Evolutionary conservation across 1,284 basidiomycete species (phyloP).

Genomic region (Neolentinus lepideus): DNA sequence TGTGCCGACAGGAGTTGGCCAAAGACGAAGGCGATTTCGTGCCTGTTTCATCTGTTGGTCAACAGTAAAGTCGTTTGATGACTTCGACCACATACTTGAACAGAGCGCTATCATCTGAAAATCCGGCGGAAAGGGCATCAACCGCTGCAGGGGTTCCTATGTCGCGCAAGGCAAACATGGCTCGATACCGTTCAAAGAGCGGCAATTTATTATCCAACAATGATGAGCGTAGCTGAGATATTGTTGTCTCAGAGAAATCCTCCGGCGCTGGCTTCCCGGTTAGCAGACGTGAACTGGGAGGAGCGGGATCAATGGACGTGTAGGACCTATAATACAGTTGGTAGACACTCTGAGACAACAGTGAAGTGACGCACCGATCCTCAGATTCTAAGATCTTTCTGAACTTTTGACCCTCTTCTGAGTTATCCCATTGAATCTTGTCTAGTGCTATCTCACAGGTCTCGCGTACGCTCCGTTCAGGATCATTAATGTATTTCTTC

Average conservation of each 20-base stretch:
- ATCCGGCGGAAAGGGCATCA: slow-evolving; percentile 86
- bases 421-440: slow-evolving; percentile 92
- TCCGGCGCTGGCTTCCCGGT: slow-evolving; percentile 42
- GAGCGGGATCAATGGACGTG: slow-evolving; percentile 95
- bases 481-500: slow-evolving; percentile 66
- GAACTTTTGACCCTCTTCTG: slow-evolving; percentile 56
- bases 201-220: slow-evolving; percentile 68
- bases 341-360: not conserved
- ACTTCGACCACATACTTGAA: slow-evolving; percentile 65
- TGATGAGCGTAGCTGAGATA: slow-evolving; percentile 51
- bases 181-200: slow-evolving; percentile 93
- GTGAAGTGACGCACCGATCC: not conserved
- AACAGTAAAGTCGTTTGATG: not conserved
- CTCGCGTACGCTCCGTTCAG: slow-evolving; percentile 82
- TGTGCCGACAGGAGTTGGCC: slow-evolving; percentile 91
- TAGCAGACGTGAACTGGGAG: slow-evolving; percentile 61
- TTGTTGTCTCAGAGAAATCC: slow-evolving; percentile 36
- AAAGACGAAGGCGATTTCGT: slow-evolving; percentile 97
- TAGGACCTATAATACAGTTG: slow-evolving; percentile 40
- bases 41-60: slow-evolving; percentile 39
- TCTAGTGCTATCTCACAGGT: slow-evolving; percentile 97
- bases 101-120: slow-evolving; percentile 79
- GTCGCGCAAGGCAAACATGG: slow-evolving; percentile 97
- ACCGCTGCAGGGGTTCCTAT: slow-evolving; percentile 80
- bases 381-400: slow-evolving; percentile 9